Percentiles rank a stretch among this genome's conserved stretches.
These are phyloP conservation scores for Kandelia obovata DNA, from an alignment of 345 rosid species.

Conservation along the genomic window DNA sequence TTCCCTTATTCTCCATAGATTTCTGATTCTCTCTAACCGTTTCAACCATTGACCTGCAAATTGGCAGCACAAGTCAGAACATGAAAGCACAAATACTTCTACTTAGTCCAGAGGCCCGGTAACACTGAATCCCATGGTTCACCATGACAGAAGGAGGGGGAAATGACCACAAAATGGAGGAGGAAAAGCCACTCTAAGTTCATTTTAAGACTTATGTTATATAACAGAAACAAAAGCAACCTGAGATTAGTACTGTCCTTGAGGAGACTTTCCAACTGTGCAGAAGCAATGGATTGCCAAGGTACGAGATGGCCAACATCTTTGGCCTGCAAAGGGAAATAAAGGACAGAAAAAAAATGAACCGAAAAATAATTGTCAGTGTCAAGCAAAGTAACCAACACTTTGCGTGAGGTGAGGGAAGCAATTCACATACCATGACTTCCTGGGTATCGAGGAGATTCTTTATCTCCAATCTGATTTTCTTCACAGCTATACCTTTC, in stretches of 20 bases:
- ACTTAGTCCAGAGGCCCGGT: no score
- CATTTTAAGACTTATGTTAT: not conserved
- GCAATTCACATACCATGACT: constrained; percentile 39
- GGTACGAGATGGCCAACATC: constrained; percentile 61
- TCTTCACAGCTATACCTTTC: constrained; percentile 46
- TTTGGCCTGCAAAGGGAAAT: constrained; percentile 42
- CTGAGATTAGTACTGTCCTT: constrained; percentile 54
- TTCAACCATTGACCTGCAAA: constrained; percentile 55
- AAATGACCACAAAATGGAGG: not conserved
- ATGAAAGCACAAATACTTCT: not conserved
- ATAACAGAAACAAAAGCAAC: constrained; percentile 26
- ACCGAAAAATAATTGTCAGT: not conserved
- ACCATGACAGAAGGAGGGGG: not conserved
- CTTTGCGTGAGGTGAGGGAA: not conserved
- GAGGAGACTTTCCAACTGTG: constrained; percentile 40
- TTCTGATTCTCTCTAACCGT: constrained; percentile 43
- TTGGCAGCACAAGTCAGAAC: constrained; percentile 10
- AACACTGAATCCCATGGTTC: no score
- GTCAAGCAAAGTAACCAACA: constrained; percentile 1
- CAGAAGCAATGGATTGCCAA: constrained; percentile 62
- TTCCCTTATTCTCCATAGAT: constrained; percentile 72
- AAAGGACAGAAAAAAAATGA: constrained; percentile 5
- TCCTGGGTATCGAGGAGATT: constrained; percentile 47
- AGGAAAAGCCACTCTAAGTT: no score
- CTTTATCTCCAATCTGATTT: constrained; percentile 49